Evolutionary conservation across 1,284 basidiomycete species (phyloP).

Genomic region (Schizopora paradoxa): DNA sequence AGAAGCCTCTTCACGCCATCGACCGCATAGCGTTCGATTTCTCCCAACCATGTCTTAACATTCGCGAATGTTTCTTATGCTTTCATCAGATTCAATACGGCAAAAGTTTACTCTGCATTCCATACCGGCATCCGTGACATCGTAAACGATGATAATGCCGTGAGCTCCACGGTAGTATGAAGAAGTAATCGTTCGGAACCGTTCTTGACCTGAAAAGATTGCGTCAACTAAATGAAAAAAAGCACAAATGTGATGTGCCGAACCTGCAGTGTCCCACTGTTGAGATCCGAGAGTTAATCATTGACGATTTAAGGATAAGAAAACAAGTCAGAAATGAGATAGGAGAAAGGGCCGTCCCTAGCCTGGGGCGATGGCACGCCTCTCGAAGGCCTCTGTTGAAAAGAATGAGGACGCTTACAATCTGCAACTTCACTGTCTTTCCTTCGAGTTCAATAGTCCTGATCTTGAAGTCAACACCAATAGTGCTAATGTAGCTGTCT

Average conservation of each 20-base stretch:
- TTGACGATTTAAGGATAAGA: not conserved
- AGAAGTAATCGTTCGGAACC: conserved; percentile 96
- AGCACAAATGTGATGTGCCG: too few relatives aligned
- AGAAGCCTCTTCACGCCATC: conserved; percentile 98
- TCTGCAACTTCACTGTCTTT: conserved; percentile 99
- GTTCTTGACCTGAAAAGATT: conserved; percentile 76
- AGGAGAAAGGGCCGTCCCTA: conserved; percentile 6
- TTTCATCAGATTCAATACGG: conserved; percentile 3
- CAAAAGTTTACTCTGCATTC: conserved; percentile 16
- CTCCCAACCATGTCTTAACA: conserved; percentile 99
- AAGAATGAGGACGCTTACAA: conserved; percentile 58
- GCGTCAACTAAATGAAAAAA: too few relatives aligned
- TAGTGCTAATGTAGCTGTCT: conserved; percentile 97
- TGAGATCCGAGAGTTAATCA: conserved; percentile 14
- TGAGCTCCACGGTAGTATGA: conserved; percentile 97
- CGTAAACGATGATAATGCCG: conserved; percentile 98
- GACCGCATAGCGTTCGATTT: conserved; percentile 98
- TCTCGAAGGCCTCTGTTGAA: conserved; percentile 17
- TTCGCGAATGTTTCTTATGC: conserved; percentile 88
- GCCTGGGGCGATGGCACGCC: not conserved
- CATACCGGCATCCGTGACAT: conserved; percentile 95
- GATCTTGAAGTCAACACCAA: conserved; percentile 99
- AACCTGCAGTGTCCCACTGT: conserved; percentile 95
- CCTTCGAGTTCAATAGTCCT: conserved; percentile 99
- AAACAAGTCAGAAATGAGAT: not conserved